Conservation (phyloP, 2,329 filamentous ascomycete species). For the Aspergillus proliferans region DNA sequence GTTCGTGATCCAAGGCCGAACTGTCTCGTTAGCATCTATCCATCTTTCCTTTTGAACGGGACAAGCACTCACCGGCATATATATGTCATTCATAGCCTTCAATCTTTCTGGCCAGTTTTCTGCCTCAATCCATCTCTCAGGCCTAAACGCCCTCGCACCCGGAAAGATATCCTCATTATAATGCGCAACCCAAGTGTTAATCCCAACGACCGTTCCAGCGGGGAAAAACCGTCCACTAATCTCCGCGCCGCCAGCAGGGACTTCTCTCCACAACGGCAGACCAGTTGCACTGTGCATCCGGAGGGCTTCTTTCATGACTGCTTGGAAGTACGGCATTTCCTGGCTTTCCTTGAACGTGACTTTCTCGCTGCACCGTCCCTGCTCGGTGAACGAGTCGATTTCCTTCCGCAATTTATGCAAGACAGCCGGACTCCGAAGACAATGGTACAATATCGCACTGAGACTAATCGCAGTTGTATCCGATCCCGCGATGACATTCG, state of each 20-base stretch:
- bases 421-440: slow-evolving; percentile 31
- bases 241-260: slow-evolving; percentile 40
- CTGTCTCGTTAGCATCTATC: slow-evolving; percentile 10
- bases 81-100: slow-evolving; percentile 32
- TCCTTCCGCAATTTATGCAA: slow-evolving; percentile 26
- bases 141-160: slow-evolving; percentile 39
- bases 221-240: slow-evolving; percentile 40
- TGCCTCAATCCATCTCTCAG: slow-evolving; percentile 42
- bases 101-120: slow-evolving; percentile 24
- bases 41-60: background rate
- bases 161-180: slow-evolving; percentile 39
- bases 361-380: slow-evolving; percentile 16
- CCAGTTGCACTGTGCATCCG: slow-evolving; percentile 47
- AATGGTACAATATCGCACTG: slow-evolving; percentile 39
- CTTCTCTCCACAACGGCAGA: slow-evolving; percentile 45
- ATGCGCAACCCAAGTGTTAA: slow-evolving; percentile 42
- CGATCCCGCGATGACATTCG: slow-evolving; percentile 30
- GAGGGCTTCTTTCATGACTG: slow-evolving; percentile 49
- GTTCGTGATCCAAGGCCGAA: slow-evolving; percentile 31
- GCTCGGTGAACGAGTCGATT: slow-evolving; percentile 22
- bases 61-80: slow-evolving; percentile 29
- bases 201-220: slow-evolving; percentile 37
- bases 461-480: slow-evolving; percentile 48
- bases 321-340: slow-evolving; percentile 48
- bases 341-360: slow-evolving; percentile 36